Conservation (phyloP, 352 stramenopile genomes). For the Globisporangium cylindrosporum region DNA sequence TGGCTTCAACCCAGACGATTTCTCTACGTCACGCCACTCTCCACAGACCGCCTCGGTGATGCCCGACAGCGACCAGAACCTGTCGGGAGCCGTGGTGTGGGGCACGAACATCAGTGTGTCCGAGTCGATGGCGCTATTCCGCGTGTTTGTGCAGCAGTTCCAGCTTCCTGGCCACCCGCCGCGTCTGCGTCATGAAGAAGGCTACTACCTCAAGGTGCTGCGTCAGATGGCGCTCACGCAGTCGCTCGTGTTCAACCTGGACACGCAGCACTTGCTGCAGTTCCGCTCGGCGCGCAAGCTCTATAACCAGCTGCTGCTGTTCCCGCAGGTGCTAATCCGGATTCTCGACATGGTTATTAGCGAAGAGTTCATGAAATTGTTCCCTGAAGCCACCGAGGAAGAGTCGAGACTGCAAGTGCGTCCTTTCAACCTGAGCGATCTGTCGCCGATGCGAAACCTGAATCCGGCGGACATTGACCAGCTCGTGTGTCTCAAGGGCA, state of each 20-base stretch:
- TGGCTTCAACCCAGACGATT: constrained; percentile 21
- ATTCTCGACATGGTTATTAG: constrained; percentile 97
- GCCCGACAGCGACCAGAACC: constrained; percentile 41
- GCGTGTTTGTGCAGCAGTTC: constrained; percentile 88
- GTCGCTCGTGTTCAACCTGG: constrained; percentile 87
- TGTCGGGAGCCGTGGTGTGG: constrained; percentile 89
- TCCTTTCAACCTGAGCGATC: constrained; percentile 94
- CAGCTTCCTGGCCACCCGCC: constrained; percentile 29
- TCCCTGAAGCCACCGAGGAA: constrained; percentile 47
- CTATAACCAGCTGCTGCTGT: constrained; percentile 97
- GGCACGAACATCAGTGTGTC: constrained; percentile 93
- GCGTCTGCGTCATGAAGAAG: constrained; percentile 31
- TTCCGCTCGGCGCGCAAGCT: constrained; percentile 81
- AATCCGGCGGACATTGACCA: constrained; percentile 97
- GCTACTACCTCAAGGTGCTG: constrained; percentile 81
- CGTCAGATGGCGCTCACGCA: constrained; percentile 76
- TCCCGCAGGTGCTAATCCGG: constrained; percentile 94
- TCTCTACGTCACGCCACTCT: constrained; percentile 36
- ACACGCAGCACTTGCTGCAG: constrained; percentile 89
- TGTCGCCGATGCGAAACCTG: constrained; percentile 94
- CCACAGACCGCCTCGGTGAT: constrained; percentile 17
- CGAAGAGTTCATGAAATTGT: constrained; percentile 83
- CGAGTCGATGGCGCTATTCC: constrained; percentile 90
- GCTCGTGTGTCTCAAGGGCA: constrained; percentile 95
- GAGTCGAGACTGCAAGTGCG: constrained; percentile 91